Percentiles rank a stretch among this genome's conserved stretches.
Evolutionary conservation across 2,329 filamentous ascomycete species (phyloP).

Genomic region (Fusarium subtropicale): DNA sequence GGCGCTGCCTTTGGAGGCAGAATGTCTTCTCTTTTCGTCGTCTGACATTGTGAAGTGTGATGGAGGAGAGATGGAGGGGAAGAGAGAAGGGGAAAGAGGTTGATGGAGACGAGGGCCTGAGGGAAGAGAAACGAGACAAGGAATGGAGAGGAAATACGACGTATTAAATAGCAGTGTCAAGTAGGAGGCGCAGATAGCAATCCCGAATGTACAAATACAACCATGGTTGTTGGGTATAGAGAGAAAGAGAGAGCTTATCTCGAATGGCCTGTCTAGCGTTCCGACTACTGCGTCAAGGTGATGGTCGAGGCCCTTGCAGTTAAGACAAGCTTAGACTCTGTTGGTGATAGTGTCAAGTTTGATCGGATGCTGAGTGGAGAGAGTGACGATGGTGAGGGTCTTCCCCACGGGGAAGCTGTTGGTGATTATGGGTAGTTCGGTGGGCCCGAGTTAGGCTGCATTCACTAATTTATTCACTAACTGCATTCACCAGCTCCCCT

Average conservation of each 20-base stretch:
- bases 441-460: slow-evolving; percentile 14
- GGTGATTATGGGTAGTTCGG: slow-evolving; percentile 8
- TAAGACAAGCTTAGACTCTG: neutral
- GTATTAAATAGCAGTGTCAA: slow-evolving; percentile 24
- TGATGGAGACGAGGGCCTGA: slow-evolving; percentile 9
- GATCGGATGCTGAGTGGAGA: slow-evolving; percentile 2
- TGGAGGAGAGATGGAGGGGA: neutral
- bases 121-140: neutral
- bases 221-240: slow-evolving; percentile 6
- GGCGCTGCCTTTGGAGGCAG: slow-evolving; percentile 14
- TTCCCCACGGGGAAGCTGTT: slow-evolving; percentile 30
- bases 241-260: slow-evolving; percentile 22
- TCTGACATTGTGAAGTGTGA: slow-evolving; percentile 26
- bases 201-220: neutral
- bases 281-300: neutral
- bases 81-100: neutral
- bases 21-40: slow-evolving; percentile 31
- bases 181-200: slow-evolving; percentile 13
- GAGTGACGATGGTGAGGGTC: neutral
- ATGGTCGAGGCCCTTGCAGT: slow-evolving; percentile 12
- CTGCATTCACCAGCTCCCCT: neutral
- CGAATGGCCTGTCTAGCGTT: neutral
- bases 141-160: slow-evolving; percentile 6
- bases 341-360: neutral
- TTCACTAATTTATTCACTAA: neutral